These are phyloP conservation scores for Coniosporium apollinis DNA, from an alignment of 495 filamentous ascomycete species.

Conservation along the genomic window DNA sequence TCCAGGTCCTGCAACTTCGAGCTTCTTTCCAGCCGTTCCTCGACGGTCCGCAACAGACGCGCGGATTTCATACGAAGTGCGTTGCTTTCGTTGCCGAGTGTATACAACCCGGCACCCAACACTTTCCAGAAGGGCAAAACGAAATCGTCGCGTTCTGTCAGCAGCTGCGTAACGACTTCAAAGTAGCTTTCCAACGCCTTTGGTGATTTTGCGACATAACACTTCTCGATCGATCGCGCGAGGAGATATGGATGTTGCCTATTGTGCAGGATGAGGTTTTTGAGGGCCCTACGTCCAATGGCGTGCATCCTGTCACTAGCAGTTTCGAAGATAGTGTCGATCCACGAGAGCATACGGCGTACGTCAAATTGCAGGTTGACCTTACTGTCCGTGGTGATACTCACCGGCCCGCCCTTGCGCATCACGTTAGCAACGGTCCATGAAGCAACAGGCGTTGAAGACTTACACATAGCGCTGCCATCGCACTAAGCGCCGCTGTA, in stretches of 20 bases:
- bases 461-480: slow-evolving; percentile 80
- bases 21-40: slow-evolving; percentile 67
- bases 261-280: slow-evolving; percentile 83
- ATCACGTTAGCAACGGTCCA: slow-evolving; percentile 7
- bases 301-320: slow-evolving; percentile 76
- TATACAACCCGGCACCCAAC: slow-evolving; percentile 73
- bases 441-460: neutral
- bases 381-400: slow-evolving; percentile 69
- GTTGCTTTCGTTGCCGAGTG: slow-evolving; percentile 75
- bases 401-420: slow-evolving; percentile 59
- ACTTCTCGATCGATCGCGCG: slow-evolving; percentile 73
- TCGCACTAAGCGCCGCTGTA: slow-evolving; percentile 80
- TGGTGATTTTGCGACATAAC: slow-evolving; percentile 59
- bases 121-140: slow-evolving; percentile 77
- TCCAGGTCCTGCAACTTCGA: slow-evolving; percentile 94
- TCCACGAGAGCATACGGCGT: slow-evolving; percentile 80
- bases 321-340: slow-evolving; percentile 82
- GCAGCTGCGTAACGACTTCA: slow-evolving; percentile 72
- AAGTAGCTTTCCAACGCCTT: slow-evolving; percentile 93
- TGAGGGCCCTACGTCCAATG: slow-evolving; percentile 81
- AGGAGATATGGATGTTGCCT: slow-evolving; percentile 66
- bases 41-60: slow-evolving; percentile 63
- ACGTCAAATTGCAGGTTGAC: slow-evolving; percentile 79
- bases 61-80: slow-evolving; percentile 79
- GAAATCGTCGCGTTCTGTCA: slow-evolving; percentile 52